Base-by-base conservation (phyloP, 345 rosid species). In the Citrus inodora region DNA sequence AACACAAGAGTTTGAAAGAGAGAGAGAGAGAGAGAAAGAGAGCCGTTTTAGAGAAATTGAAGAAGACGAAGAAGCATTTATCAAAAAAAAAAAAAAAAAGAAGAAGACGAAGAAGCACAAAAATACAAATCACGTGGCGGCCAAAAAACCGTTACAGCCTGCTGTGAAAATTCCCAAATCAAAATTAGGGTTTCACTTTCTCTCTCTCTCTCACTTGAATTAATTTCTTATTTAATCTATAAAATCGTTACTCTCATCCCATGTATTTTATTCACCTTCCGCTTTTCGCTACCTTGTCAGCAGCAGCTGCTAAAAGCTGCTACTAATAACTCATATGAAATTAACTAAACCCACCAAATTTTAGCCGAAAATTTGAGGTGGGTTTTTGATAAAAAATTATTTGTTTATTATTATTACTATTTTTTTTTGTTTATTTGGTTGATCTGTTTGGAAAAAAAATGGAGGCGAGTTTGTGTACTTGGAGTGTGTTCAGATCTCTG, bases 401-500 rank as follows among this genome's bases (percentile, higher is more conserved):
- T 81, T 51, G 4, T 51, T 16, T 51, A 17, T 81, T 75, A 33
- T 33, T 33, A 33, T 33, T 33, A 33, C 37, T 79, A 61, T 68
- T 38, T 38, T 1, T 37, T 38, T 33, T 33, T 33, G 37, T 35
- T 80, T 72, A 69, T 79, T 85, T 42, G 21, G 35, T 74, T 58
- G 81, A 78, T 78, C 76, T 82, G 74, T 11, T 24, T 71, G 59
- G 53, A 35, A 68, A 42, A 79, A 79, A 70, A 55, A 95, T 96
- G 99, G 99, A 96, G 75, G 99, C 92, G 76, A 89, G 90, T 79
- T 67, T 90, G 81, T 85, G 46, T 73, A 87, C 87, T 84, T 89
- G 90, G 97, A 87, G 88, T 67, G 76, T 90, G 69, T 72, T 94
- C 85, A 96, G 98, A 96, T 96, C 98, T 84, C 89, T 96, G 30